These are phyloP conservation scores for Aspergillus fischeri DNA, from an alignment of 2,329 filamentous ascomycete species.

Conservation along the genomic window DNA sequence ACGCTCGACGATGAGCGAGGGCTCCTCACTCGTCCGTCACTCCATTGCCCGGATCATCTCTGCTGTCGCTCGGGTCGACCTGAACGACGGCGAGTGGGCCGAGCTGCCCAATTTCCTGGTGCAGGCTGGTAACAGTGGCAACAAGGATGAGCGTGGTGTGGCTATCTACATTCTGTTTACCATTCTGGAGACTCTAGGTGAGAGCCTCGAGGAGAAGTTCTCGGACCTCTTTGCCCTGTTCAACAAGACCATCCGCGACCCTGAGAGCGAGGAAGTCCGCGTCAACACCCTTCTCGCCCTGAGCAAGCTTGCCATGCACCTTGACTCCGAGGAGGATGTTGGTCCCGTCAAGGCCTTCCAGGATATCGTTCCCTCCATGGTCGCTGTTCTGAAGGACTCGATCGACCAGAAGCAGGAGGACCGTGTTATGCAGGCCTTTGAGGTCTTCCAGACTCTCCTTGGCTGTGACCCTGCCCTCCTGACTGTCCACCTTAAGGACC, in stretches of 20 bases:
- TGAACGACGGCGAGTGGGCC: conserved; percentile 79
- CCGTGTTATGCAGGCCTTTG: conserved; percentile 83
- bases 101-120: conserved; percentile 76
- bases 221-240: conserved; percentile 78
- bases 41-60: conserved; percentile 84
- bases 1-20: conserved; percentile 76
- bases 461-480: conserved; percentile 83
- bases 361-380: conserved; percentile 78
- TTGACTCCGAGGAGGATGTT: conserved; percentile 82
- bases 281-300: conserved; percentile 92
- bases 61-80: conserved; percentile 78
- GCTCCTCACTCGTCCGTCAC: conserved; percentile 72
- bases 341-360: conserved; percentile 71
- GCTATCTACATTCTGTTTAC: conserved; percentile 91
- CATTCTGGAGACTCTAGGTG: conserved; percentile 81
- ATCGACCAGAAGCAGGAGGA: conserved; percentile 81
- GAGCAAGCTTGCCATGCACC: conserved; percentile 78
- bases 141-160: conserved; percentile 78
- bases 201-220: conserved; percentile 77
- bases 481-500: conserved; percentile 79
- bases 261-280: conserved; percentile 85
- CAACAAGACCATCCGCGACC: conserved; percentile 80
- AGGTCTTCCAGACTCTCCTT: conserved; percentile 93
- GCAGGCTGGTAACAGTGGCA: conserved; percentile 70
- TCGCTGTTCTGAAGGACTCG: conserved; percentile 78